Base-by-base conservation (phyloP, 495 filamentous ascomycete genomes). In the Chlorociboria aeruginascens region DNA sequence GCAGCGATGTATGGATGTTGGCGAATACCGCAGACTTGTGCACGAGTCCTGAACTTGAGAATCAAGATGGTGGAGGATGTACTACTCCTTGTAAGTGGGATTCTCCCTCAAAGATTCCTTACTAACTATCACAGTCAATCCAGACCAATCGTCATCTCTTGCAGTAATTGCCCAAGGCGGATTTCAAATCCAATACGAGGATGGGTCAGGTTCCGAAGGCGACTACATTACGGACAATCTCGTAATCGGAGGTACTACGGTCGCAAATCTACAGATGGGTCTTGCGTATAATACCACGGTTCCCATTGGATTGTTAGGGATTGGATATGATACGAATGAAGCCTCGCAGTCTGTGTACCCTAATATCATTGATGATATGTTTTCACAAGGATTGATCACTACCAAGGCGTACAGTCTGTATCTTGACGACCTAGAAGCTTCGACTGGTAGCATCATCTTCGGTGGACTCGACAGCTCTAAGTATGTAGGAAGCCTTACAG, bases 401-500 rank as follows among this genome's bases (percentile, higher is more conserved):
- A 78, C 76, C n/a, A 82, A 78, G 55, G 89, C 89, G 25, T 98
- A 92, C 63, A 89, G 84, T 48, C 67, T 95, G 8, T 95, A 87
- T 72, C 71, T 95, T 25, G 56, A 77, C 60, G 70, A 74, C 53
- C 59, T 69, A 7, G 66, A 79, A 28, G 70, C 83, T 39, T 76
- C 73, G 39, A 78, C 81, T 1, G 92, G 92, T 13, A 76, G 76
- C 30, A 82, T 98, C 47, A 70, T 98, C 30, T 96, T 98, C 55
- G 92, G 92, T 36, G 93, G 90, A 30, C 75, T 96, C 30, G 84
- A 98, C 60, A 85, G 78, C 0, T 75, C 76, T 46, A 96, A 95
- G 62, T 98, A 82, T 63, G 72, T 74, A 35, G 92, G 89, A 32
- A 54, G 68, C 11, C 76, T 98, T 3, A 53, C 75, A 33, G 81